Evolutionary conservation across 768 basidiomycete species (phyloP).

Genomic region (Mycena epipterygia): DNA sequence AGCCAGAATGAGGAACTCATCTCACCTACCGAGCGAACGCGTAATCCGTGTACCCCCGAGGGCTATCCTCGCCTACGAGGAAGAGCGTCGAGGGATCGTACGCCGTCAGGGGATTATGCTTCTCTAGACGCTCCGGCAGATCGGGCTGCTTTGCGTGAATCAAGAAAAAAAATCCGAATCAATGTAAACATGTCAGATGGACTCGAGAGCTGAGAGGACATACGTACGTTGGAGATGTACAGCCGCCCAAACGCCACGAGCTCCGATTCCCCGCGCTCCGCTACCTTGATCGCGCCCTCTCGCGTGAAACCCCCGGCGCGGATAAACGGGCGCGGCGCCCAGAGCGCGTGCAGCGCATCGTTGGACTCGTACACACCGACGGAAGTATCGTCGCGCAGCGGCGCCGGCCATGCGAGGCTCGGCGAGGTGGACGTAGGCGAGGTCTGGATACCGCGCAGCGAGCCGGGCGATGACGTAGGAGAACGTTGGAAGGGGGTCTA

Average conservation of each 20-base stretch:
- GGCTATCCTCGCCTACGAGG: constrained; percentile 37
- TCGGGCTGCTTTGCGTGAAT: too few species aligned
- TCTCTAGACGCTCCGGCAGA: constrained; percentile 45
- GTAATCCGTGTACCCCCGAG: constrained; percentile 48
- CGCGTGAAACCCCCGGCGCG: constrained; percentile 47
- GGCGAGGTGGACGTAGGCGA: constrained; percentile 57
- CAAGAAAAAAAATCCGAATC: too few species aligned
- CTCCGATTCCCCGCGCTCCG: constrained; percentile 36
- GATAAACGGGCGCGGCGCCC: constrained; percentile 43
- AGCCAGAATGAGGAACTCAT: too few species aligned
- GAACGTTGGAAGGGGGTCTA: constrained; percentile 49
- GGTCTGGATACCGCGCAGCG: constrained; percentile 40
- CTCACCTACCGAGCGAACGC: too few species aligned
- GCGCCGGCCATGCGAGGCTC: constrained; percentile 40
- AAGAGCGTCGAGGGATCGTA: constrained; percentile 41
- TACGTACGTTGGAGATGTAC: constrained; percentile 36
- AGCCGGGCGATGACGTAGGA: constrained; percentile 43
- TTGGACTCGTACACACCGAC: constrained; percentile 29
- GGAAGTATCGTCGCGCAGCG: neutral
- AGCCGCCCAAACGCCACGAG: constrained; percentile 29
- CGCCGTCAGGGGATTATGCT: constrained; percentile 37
- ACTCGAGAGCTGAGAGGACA: neutral
- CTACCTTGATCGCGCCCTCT: constrained; percentile 42
- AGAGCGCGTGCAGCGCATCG: constrained; percentile 38
- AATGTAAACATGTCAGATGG: neutral